phyloP scores from a whole-genome alignment of 2,329 filamentous ascomycete species.

The Venturia aucupariae region DNA sequence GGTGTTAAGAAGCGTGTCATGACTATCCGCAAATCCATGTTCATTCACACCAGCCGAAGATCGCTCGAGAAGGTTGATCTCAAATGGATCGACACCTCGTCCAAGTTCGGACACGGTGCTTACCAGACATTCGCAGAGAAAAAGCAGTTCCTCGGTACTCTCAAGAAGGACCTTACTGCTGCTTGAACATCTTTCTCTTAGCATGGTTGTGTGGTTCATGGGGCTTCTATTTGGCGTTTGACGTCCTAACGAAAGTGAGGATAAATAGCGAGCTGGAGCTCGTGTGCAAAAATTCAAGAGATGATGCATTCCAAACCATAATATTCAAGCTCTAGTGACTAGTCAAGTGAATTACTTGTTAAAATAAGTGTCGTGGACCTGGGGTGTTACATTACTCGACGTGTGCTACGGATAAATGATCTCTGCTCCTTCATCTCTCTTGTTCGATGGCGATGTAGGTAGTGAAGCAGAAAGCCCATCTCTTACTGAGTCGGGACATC shows the following conservation, averaged over 20 bases:
- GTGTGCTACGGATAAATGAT: too few relatives aligned
- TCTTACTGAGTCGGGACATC: too few relatives aligned
- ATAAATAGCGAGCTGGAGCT: conserved; percentile 7
- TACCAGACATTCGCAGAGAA: conserved; percentile 99
- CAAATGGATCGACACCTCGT: conserved; percentile 99
- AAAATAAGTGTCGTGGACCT: neutral
- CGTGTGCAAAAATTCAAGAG: conserved; percentile 5
- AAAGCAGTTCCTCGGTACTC: conserved; percentile 91
- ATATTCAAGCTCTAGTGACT: neutral
- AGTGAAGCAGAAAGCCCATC: too few relatives aligned
- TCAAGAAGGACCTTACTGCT: conserved; percentile 84
- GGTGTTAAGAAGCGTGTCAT: conserved; percentile 99
- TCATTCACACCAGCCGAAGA: conserved; percentile 88
- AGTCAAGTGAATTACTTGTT: neutral
- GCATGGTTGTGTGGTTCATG: neutral
- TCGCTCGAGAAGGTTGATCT: conserved; percentile 98
- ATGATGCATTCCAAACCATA: neutral
- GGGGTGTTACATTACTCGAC: neutral
- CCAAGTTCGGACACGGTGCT: conserved; percentile 99
- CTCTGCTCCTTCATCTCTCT: too few relatives aligned
- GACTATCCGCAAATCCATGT: conserved; percentile 98
- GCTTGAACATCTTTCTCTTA: conserved; percentile 10
- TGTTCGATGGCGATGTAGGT: too few relatives aligned
- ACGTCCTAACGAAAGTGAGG: neutral
- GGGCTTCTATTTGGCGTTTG: conserved; percentile 1